Percentiles rank a stretch among this genome's conserved stretches.
phyloP scores from a whole-genome alignment of 202 grass and related monocot genomes.

The Dendrocalamus latiflorus region DNA sequence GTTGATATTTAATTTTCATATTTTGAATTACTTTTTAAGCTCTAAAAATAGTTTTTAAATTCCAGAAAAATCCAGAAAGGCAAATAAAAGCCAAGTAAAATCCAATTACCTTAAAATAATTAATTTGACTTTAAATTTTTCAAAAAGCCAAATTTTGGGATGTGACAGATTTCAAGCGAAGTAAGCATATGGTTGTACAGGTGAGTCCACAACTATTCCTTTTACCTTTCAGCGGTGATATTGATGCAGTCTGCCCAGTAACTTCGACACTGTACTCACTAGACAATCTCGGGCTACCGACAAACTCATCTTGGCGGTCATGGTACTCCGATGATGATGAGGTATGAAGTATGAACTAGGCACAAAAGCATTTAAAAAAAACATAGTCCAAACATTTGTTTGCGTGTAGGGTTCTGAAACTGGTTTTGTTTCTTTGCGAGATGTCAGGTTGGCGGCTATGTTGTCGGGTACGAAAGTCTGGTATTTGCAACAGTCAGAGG shows the following conservation, averaged over 20 bases:
- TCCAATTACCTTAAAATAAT: no score
- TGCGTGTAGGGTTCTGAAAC: slow-evolving; percentile 12
- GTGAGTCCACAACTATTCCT: neutral
- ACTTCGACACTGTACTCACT: slow-evolving; percentile 43
- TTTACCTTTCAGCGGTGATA: slow-evolving; percentile 47
- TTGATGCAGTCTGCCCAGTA: slow-evolving; percentile 43
- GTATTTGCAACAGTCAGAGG: slow-evolving; percentile 50
- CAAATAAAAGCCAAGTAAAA: no score
- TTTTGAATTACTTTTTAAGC: no score
- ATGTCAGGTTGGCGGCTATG: slow-evolving; percentile 55
- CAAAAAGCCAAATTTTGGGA: no score
- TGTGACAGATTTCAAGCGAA: slow-evolving; percentile 43
- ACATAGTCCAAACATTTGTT: neutral
- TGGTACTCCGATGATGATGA: slow-evolving; percentile 43
- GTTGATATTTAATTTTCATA: no score
- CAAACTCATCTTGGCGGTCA: slow-evolving; percentile 27
- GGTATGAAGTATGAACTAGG: slow-evolving; percentile 20
- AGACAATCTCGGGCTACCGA: slow-evolving; percentile 30
- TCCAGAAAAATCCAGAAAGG: no score
- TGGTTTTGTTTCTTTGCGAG: slow-evolving; percentile 16
- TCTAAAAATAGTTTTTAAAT: no score
- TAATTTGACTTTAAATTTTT: no score
- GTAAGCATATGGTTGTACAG: slow-evolving; percentile 54
- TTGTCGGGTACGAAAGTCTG: slow-evolving; percentile 36
- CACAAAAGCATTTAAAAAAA: neutral